Evolutionary conservation across 495 filamentous ascomycete genomes (phyloP), one percentile per base, ranked within the genome.

Genomic region (Eremomyces bilateralis): DNA sequence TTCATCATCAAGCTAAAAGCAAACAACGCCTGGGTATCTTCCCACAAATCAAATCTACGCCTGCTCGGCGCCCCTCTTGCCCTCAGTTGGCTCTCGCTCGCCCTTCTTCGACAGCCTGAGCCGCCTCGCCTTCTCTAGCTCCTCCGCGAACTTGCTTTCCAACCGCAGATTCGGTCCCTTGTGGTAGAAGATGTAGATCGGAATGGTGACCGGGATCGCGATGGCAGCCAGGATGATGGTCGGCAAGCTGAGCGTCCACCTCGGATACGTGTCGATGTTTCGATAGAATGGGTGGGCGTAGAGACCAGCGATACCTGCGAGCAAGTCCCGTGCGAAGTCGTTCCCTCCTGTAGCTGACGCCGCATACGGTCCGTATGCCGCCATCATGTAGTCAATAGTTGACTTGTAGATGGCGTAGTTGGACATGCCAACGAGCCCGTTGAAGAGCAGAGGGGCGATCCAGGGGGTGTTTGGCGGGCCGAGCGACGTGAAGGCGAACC

Each of bases 141-240:
- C 35, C 25, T 57, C 51, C 13, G 61, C 61, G 37, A 65, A 63
- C 37, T 63, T 62, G 33, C 57, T 61, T 46, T 44, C 56, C 21
- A 41, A 47, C 15, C 62, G 42, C 20, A 64, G 59, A 17, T 46
- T 36, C n/a, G 61, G 58, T 0, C 61, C 61, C 36, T 62, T 61
- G 49, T 51, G 57, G 40, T 63, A 65, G 34, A 64, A 60, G 5
- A 63, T 49, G 40, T 60, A 65, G 32, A 64, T 58, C 4, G 61
- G 59, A 20, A 56, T 54, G 4, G 56, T 49, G 4, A 64, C 53
- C 15, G 62, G 25, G 19, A 61, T 45, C 3, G 56, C 57, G 3
- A 65, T 22, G 40, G 44, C 55, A 0, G 47, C 61, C 8, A 65
- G 52, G 13, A 64, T 42, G 0, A 54, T 61, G n/a, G 53, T 49